Evolutionary conservation across 139 green algal genomes (phyloP), one percentile per base, ranked within the genome.

Genomic region (Trebouxia sp.): DNA sequence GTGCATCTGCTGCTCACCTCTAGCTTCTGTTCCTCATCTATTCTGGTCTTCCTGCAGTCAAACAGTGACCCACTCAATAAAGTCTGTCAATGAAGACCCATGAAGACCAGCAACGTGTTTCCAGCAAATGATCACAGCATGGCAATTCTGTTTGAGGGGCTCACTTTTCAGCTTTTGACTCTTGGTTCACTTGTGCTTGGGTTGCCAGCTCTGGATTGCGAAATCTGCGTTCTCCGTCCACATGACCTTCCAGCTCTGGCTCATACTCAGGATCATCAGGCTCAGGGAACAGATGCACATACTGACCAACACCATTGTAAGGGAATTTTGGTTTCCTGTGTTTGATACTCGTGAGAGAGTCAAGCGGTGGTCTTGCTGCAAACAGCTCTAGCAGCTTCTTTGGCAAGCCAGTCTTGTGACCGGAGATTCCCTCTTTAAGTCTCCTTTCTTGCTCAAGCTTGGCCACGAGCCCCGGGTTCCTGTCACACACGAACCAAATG

Each of bases 311-410:
- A 69, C 93, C 94, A 5, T 82, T 91, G 69, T 90, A 90, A 0
- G 88, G 80, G 3, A 91, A 53, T 50, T 84, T 84, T 28, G 56
- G 72, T 14, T 65, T 45, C 32, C 45, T 65, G 69, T 88, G 89
- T 8, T 58, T 77, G 1, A 88, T 41, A 4, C 69, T 55, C 1
- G 80, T 65, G 3, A 84, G 30, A 11, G 26, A 43, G 3, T 56
- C 72, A 42, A 92, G 79, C 24, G 83, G 80, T 5, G 86, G 77
- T 10, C 88, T 74, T 0, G 93, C 65, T 6, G 81, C 72, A 70
- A 97, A 97, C 0, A 97, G 84, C 14, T 92, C 78, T 15, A 97
- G 80, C 38, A 97, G 83, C 48, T 88, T 87, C 1, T 88, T 84
- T 6, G 92, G 90, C 39, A 97, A 78, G 12, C 93, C 93, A 5